Evolutionary conservation across 2,329 filamentous ascomycete species (phyloP), one percentile per base, ranked within the genome.

Genomic region (Fusarium sp.): DNA sequence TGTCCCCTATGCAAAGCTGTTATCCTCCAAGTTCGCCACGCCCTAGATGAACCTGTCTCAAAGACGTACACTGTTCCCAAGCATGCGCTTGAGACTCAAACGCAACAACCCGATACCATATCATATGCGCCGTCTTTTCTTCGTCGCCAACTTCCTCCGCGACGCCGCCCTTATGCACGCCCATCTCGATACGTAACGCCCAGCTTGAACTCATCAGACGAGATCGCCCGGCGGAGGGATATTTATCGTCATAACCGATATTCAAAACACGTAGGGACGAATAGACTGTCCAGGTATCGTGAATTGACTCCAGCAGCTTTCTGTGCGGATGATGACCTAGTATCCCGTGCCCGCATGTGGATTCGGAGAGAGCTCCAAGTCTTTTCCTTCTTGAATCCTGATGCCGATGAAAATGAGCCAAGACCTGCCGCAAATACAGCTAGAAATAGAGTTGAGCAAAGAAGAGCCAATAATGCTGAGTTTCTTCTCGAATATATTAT

Each of bases 401-500:
- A 77, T 27, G 76, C 73, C 73, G 60, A 76, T 52, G 52, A 60
- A 24, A 34, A 63, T 14, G 47, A 63, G 10, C 10, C 55, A 11
- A 49, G 42, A 15, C 44, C 68, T 12, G 55, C 47, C 4, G 61
- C 58, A 5, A 55, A 44, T 18, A 46, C 52, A 20, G 16, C 58
- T 2, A 65, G 58, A 34, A 68, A 46, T 8, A 40, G 47, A 3
- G 59, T 52, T 74, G 74, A 68, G 70, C 77, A 59, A 57, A 76
- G 72, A 24, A 69, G 88, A 43, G 86, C 86, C 8, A 90, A 88
- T 71, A 95, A 95, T 75, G 88, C 91, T 10, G 94, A 97, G 76
- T 97, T 95, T 68, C 80, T 98, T 14, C 86, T 98, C 12, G 93
- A 97, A 75, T 97, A 97, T 78, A 89, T 97, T 56, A 81, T 98